These are phyloP conservation scores for Phytophthora rubi DNA, from an alignment of 352 stramenopile genomes.

Conservation along the genomic window DNA sequence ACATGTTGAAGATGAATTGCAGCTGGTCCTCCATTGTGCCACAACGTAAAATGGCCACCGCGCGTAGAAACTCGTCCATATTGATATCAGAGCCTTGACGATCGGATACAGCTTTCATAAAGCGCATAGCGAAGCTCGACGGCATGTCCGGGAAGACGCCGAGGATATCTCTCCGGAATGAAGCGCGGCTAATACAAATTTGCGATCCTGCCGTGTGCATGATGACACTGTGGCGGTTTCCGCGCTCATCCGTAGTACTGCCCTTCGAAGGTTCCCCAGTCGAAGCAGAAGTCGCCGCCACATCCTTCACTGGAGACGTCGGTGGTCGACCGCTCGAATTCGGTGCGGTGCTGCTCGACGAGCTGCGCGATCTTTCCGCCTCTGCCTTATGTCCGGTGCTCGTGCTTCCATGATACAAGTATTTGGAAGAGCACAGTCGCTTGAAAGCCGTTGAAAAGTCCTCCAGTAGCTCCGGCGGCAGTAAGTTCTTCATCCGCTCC, in stretches of 20 bases:
- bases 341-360: constrained; percentile 21
- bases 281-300: constrained; percentile 26
- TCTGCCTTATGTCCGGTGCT: constrained; percentile 37
- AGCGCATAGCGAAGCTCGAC: constrained; percentile 88
- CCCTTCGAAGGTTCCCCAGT: constrained; percentile 32
- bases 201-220: constrained; percentile 76
- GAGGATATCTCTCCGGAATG: constrained; percentile 86
- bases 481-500: constrained; percentile 88
- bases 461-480: constrained; percentile 62
- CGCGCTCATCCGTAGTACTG: constrained; percentile 49
- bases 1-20: constrained; percentile 89
- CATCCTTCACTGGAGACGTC: constrained; percentile 56
- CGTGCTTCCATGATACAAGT: constrained; percentile 71
- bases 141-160: constrained; percentile 91
- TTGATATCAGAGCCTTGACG: constrained; percentile 86
- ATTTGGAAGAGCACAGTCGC: constrained; percentile 84
- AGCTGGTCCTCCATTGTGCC: constrained; percentile 81
- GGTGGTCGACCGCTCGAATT: constrained; percentile 33
- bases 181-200: constrained; percentile 82
- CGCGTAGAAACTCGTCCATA: constrained; percentile 89
- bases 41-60: constrained; percentile 76
- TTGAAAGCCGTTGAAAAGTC: constrained; percentile 83
- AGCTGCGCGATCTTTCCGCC: constrained; percentile 30
- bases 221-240: constrained; percentile 52
- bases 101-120: constrained; percentile 89